Base-by-base conservation (phyloP, 495 filamentous ascomycete species). In the Cenococcum geophilum region DNA sequence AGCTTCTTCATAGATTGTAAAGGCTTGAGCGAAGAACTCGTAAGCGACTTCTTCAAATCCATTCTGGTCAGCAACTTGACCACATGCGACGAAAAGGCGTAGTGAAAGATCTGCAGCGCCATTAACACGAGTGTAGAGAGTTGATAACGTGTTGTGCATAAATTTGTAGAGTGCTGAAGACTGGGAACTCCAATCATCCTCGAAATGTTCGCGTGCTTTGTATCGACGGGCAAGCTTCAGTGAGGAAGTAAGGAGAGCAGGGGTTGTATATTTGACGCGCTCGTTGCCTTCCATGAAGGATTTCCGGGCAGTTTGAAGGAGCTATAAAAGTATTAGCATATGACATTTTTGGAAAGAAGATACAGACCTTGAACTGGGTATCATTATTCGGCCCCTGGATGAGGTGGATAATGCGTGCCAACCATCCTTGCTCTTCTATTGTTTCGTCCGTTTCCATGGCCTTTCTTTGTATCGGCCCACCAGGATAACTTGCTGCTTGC, bases 1-100 rank as follows among this genome's bases (percentile, higher is more conserved):
- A 1, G 88, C 84, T 74, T 97, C 95, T 71, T 98, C 93, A 71
- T 98, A 98, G 34, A 97, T 90, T 0, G 93, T 97, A 63, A 98
- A 98, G 0, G 93, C 93, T 71, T 98, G 95, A 1, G 92, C 93
- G 68, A 97, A 98, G 78, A 95, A 97, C 73, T 98, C 93, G 73
- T 98, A 98, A 18, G 89, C 87, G 25, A 96, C 88, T 75, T 97
- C 93, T 73, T 97, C 93, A 65, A 92, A 92, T 14, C 87, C 89
- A 5, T 86, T 92, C 72, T 93, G 89, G 68, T 96, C 92, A 22
- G 95, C 91, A 32, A 92, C 86, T 74, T 97, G 92, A 16, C 93
- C 93, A 69, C 90, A 95, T 61, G 88, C 84, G 55, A 92, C 83
- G 71, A 97, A 97, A 9, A 97, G 78, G 4, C 93, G 89, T 18